Evolutionary conservation across 75 land plant genomes (phyloP).

Genomic region (Adiantum capillusveneris): DNA sequence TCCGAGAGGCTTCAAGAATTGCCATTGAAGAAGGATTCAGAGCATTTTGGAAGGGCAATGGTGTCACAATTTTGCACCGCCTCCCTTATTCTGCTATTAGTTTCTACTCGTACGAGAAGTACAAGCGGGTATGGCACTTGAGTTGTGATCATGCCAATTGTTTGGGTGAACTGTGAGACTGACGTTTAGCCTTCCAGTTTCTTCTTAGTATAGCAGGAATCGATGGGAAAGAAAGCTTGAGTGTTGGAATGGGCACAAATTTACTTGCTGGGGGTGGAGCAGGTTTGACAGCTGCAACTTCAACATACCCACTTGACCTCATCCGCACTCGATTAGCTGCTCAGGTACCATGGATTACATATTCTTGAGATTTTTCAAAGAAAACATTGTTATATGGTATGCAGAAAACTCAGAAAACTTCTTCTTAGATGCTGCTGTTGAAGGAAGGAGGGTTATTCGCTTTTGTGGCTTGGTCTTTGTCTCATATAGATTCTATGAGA

Average conservation of each 20-base stretch:
- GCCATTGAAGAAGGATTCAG: slow-evolving; percentile 75
- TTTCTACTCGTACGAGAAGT: slow-evolving; percentile 82
- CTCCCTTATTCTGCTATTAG: slow-evolving; percentile 89
- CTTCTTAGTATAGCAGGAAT: slow-evolving; percentile 31
- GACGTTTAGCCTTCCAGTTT: slow-evolving; percentile 21
- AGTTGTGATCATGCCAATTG: background rate
- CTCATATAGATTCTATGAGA: too few species aligned
- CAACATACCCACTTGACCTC: slow-evolving; percentile 88
- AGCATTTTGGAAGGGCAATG: slow-evolving; percentile 95
- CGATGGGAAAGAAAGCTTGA: slow-evolving; percentile 40
- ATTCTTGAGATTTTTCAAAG: too few species aligned
- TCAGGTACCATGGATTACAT: slow-evolving; percentile 47
- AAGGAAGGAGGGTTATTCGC: too few species aligned
- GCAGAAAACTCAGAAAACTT: background rate
- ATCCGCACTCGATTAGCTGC: slow-evolving; percentile 92
- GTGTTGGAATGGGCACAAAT: slow-evolving; percentile 53
- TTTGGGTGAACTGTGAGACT: background rate
- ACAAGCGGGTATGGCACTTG: slow-evolving; percentile 54
- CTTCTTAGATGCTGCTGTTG: too few species aligned
- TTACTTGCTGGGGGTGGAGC: slow-evolving; percentile 78
- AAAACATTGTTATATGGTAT: background rate
- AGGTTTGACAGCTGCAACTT: slow-evolving; percentile 84
- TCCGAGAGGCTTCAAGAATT: slow-evolving; percentile 69
- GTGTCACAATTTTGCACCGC: slow-evolving; percentile 89
- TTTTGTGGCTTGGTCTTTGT: too few species aligned